Conservation (phyloP, 2,329 filamentous ascomycete genomes). For the Verticillium isaacii region DNA sequence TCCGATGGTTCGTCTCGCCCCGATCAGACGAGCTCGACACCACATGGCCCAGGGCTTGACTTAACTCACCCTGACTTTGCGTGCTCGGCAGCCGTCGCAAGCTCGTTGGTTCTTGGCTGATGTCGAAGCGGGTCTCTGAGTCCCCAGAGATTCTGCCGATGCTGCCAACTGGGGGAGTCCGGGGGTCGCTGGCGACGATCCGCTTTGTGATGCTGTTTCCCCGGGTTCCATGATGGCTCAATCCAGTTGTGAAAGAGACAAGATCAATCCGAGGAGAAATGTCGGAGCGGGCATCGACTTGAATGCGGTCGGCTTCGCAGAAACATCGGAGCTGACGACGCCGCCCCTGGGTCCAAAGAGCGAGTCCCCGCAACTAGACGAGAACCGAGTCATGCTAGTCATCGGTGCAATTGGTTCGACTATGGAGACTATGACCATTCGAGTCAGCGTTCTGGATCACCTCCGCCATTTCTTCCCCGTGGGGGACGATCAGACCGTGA, state of each 20-base stretch:
- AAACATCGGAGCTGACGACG: conserved; percentile 5
- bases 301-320: background rate
- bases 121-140: conserved; percentile 3
- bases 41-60: background rate
- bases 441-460: background rate
- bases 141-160: background rate
- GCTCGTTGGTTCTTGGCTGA: conserved; percentile 19
- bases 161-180: background rate
- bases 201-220: conserved; percentile 7
- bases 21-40: background rate
- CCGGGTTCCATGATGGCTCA: background rate
- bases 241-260: background rate
- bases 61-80: conserved; percentile 20
- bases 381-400: background rate
- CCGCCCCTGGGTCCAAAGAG: background rate
- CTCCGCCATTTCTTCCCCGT: background rate
- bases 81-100: conserved; percentile 22
- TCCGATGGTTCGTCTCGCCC: background rate
- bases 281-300: conserved; percentile 4
- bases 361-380: background rate
- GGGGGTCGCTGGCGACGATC: background rate
- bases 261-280: conserved; percentile 10
- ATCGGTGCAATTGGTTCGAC: background rate
- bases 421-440: background rate
- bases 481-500: background rate